Evolutionary conservation across 805 yeast genomes (phyloP).

Genomic region (Ogataea wickerhamii): DNA sequence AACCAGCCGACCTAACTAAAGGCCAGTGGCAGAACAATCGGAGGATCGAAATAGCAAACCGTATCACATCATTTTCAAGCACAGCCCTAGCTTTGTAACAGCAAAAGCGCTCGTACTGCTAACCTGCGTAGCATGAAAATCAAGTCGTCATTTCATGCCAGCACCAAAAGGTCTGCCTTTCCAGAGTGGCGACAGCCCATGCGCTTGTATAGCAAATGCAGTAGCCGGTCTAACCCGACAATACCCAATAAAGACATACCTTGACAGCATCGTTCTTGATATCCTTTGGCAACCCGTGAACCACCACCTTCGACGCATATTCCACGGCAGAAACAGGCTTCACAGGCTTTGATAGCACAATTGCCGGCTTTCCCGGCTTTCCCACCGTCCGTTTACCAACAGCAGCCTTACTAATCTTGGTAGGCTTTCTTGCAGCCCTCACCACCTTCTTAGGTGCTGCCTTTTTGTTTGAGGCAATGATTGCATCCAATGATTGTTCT

Average conservation of each 20-base stretch:
- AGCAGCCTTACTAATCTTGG: slow-evolving; percentile 30
- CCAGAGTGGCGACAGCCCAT: too few species aligned
- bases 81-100: too few species aligned
- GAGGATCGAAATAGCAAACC: slow-evolving; percentile 3
- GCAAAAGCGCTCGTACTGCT: too few species aligned
- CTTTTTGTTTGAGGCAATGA: slow-evolving; percentile 57
- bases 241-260: slow-evolving; percentile 16
- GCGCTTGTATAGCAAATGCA: not conserved
- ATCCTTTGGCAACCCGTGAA: slow-evolving; percentile 64
- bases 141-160: too few species aligned
- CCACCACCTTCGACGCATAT: slow-evolving; percentile 77
- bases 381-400: slow-evolving; percentile 31
- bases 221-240: slow-evolving; percentile 1
- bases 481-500: slow-evolving; percentile 94
- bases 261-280: slow-evolving; percentile 78
- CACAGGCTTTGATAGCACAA: slow-evolving; percentile 19
- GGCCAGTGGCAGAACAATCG: slow-evolving; percentile 2
- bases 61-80: not conserved
- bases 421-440: slow-evolving; percentile 23
- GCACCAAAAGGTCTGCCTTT: not conserved
- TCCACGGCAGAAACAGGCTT: slow-evolving; percentile 27
- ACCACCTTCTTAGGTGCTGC: slow-evolving; percentile 31
- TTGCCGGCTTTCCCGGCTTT: slow-evolving; percentile 24
- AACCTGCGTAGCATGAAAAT: too few species aligned
- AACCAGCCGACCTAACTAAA: slow-evolving; percentile 1